A percentile compares a stretch with the other conserved stretches of the same genome.
phyloP scores from a whole-genome alignment of 345 rosid genomes.

The Eucalyptus shirleyi region DNA sequence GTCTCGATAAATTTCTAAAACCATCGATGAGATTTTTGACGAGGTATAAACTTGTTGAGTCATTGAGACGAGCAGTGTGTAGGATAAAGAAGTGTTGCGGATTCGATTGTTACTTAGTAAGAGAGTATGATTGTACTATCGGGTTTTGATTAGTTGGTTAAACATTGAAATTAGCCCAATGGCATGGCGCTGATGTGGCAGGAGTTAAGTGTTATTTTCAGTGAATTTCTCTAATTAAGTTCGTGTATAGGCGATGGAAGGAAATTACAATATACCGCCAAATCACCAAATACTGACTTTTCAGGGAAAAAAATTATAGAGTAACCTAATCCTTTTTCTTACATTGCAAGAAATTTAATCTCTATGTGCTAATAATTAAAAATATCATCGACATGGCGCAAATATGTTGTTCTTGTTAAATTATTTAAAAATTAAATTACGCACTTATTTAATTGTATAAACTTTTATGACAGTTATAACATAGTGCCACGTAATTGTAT shows the following conservation, averaged over 20 bases:
- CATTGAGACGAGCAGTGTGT: fast-evolving
- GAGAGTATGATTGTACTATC: background rate
- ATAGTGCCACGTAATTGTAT: too few species aligned
- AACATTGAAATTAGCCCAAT: background rate
- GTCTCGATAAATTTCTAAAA: background rate
- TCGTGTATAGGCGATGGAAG: background rate
- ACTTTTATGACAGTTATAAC: too few species aligned
- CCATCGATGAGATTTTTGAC: too few species aligned
- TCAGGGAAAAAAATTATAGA: background rate
- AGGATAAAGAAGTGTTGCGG: background rate
- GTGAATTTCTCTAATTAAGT: background rate
- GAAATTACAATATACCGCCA: background rate
- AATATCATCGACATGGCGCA: too few species aligned
- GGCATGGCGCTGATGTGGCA: background rate
- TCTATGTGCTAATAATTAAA: too few species aligned
- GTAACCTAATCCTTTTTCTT: too few species aligned
- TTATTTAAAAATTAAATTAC: too few species aligned
- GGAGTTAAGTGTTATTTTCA: background rate
- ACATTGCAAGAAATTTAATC: too few species aligned
- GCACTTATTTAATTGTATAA: too few species aligned
- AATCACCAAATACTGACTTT: background rate
- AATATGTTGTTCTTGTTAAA: too few species aligned
- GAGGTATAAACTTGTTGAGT: background rate
- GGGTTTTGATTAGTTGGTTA: background rate
- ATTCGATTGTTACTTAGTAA: background rate